Base-by-base conservation (phyloP, 148 eudicot species). In the Euryodendron excelsum region DNA sequence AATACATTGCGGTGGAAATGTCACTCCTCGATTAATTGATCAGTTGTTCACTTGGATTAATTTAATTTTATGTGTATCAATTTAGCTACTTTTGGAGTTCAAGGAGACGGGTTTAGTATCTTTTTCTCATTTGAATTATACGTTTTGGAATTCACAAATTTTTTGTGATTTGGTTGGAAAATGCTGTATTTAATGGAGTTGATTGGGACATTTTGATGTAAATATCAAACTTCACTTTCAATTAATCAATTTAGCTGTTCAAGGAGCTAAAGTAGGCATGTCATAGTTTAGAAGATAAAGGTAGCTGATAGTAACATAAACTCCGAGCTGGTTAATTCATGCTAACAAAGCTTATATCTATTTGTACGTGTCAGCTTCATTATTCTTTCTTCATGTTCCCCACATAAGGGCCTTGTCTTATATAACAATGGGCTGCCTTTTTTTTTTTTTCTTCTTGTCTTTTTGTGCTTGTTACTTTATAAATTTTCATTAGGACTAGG, bases 41-140 rank as follows among this genome's bases (percentile, higher is more conserved):
- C 70, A 64, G 63, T 75, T 64, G 27, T 36, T 48, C 17, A 34
- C 28, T 69, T 44, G 34, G 21, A 28, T 50, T 28, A 1, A 48
- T 21, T 13, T 28, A 0, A 28, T 18, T 28, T 39, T 58, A 27
- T 33, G 23, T 69, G 10, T 28, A 14, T 25, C 70, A 63, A 63
- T 45, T 74, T 17, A 45, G 78, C 56, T 61, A 41, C 78, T 44
- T 27, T 56, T 53, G 34, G 67, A 18, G 48, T 58, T 59, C 5
- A 36, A 59, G 2, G 20, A 14, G 33, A 15, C 13, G 27, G 48
- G 48, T 27, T n/a, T n/a, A n/a, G n/a, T n/a, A n/a, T n/a, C n/a
- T n/a, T n/a, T n/a, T n/a, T n/a, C n/a, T n/a, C n/a, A n/a, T n/a
- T n/a, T n/a, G n/a, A n/a, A n/a, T n/a, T n/a, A n/a, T n/a, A n/a